Evolutionary conservation across 352 stramenopile genomes (phyloP).

Genomic region (Pythium aphanidermatum): DNA sequence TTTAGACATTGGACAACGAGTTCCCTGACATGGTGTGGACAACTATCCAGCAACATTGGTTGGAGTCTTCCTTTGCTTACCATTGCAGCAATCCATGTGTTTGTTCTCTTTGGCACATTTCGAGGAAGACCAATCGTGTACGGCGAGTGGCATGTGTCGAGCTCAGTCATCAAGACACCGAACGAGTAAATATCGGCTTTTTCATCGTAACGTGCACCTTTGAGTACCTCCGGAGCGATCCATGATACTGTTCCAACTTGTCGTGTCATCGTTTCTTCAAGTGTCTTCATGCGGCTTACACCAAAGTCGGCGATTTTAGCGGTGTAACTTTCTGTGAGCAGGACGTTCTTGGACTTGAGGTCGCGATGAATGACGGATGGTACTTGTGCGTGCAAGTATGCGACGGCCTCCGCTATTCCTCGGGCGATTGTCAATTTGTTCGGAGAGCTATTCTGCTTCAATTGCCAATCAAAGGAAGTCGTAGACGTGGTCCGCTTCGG

Average conservation of each 20-base stretch:
- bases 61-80: slow-evolving; percentile 16
- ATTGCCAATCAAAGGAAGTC: slow-evolving; percentile 14
- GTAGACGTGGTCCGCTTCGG: neutral
- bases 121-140: slow-evolving; percentile 14
- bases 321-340: slow-evolving; percentile 2
- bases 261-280: slow-evolving; percentile 28
- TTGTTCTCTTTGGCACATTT: slow-evolving; percentile 4
- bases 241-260: slow-evolving; percentile 29
- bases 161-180: slow-evolving; percentile 27
- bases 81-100: slow-evolving; percentile 27
- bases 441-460: too few relatives aligned
- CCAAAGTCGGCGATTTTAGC: slow-evolving; percentile 32
- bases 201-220: slow-evolving; percentile 25
- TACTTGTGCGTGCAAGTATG: slow-evolving; percentile 14
- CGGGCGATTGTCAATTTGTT: slow-evolving; percentile 7
- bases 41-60: slow-evolving; percentile 13
- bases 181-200: slow-evolving; percentile 37
- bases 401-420: slow-evolving; percentile 11
- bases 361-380: slow-evolving; percentile 10
- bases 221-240: slow-evolving; percentile 35
- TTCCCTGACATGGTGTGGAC: slow-evolving; percentile 14
- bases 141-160: slow-evolving; percentile 20
- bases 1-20: slow-evolving; percentile 19
- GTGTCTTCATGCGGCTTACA: slow-evolving; percentile 17
- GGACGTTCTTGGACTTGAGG: slow-evolving; percentile 8